These are phyloP conservation scores for Mycena albidolilacea DNA, from an alignment of 768 basidiomycete genomes.

Conservation along the genomic window DNA sequence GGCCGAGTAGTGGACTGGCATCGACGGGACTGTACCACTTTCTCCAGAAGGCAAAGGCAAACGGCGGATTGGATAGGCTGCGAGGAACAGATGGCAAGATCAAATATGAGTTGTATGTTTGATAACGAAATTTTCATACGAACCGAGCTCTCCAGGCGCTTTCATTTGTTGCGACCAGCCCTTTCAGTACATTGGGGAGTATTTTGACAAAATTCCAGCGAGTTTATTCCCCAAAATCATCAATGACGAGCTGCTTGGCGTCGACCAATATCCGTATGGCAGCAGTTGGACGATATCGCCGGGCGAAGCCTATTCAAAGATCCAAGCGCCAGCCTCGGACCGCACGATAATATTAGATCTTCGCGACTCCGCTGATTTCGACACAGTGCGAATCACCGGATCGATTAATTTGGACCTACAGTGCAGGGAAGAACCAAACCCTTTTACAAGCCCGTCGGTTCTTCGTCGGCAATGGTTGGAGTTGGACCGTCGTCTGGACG, in stretches of 20 bases:
- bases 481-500: constrained; percentile 11
- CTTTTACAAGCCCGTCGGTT: constrained; percentile 20
- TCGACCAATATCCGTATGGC: constrained; percentile 34
- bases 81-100: constrained; percentile 29
- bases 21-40: constrained; percentile 27
- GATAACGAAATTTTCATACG: not conserved
- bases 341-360: constrained; percentile 22
- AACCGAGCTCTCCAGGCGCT: constrained; percentile 22
- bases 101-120: constrained; percentile 18
- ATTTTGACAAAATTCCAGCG: constrained; percentile 33
- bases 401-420: constrained; percentile 27
- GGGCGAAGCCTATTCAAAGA: constrained; percentile 8
- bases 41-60: constrained; percentile 26
- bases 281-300: constrained; percentile 30
- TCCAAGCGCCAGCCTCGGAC: not conserved
- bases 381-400: not conserved
- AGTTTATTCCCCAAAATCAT: constrained; percentile 24
- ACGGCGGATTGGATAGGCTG: constrained; percentile 23
- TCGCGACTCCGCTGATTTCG: constrained; percentile 28
- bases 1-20: constrained; percentile 33
- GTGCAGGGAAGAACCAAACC: constrained; percentile 23
- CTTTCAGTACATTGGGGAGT: constrained; percentile 34
- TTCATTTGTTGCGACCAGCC: constrained; percentile 38
- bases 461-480: constrained; percentile 34
- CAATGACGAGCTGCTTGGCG: constrained; percentile 27